These are phyloP conservation scores for Endothia cerciana DNA, from an alignment of 2,329 filamentous ascomycete species.

Conservation along the genomic window DNA sequence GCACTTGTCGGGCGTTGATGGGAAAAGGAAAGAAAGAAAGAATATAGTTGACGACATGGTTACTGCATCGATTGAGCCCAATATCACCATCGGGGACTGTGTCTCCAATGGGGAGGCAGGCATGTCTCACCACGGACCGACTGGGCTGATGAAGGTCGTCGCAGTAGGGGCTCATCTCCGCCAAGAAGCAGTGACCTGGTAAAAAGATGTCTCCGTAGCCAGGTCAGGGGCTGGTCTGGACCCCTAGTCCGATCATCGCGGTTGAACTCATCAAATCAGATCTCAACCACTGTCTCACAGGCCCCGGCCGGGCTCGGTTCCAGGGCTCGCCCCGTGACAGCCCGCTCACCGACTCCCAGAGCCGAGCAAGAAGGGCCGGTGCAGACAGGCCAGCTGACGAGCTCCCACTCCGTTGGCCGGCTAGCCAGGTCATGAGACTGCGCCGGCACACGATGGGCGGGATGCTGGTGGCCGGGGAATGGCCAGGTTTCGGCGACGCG, in stretches of 20 bases:
- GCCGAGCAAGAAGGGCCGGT: background rate
- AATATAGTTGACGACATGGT: constrained; percentile 1
- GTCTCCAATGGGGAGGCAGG: background rate
- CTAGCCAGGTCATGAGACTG: background rate
- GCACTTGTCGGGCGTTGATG: background rate
- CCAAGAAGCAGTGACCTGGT: background rate
- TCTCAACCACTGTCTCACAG: constrained; percentile 2
- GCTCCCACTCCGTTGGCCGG: background rate
- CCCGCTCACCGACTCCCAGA: background rate
- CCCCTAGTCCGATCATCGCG: constrained; percentile 6
- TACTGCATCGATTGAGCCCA: background rate
- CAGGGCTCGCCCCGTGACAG: constrained; percentile 3
- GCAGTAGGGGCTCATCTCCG: background rate
- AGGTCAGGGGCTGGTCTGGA: background rate
- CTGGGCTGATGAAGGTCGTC: background rate
- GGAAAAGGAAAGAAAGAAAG: background rate
- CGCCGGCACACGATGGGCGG: background rate
- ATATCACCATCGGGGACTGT: background rate
- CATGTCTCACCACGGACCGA: constrained; percentile 1
- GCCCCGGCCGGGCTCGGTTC: background rate
- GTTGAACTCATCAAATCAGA: background rate
- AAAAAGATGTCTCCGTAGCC: background rate
- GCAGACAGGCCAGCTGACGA: background rate
- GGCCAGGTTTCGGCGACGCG: background rate
- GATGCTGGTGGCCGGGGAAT: background rate